Conservation (phyloP, 257 asterid genomes). For the Cinchona pubescens region DNA sequence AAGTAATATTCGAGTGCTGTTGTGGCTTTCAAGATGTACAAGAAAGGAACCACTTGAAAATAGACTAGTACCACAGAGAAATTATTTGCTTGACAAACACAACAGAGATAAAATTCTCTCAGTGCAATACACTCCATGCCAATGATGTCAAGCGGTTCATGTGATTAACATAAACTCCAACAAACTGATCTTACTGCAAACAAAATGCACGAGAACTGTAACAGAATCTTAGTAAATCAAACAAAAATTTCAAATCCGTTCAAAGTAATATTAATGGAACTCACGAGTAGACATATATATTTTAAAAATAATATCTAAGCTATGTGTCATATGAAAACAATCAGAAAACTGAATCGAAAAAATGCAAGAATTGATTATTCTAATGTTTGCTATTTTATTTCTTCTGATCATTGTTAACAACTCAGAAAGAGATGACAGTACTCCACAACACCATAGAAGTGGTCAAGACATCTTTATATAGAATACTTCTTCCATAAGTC, state of each 20-base stretch:
- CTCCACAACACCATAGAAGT: not conserved
- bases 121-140: not conserved
- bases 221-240: not conserved
- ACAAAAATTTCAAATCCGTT: not conserved
- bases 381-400: not conserved
- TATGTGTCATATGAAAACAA: not conserved
- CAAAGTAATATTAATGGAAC: not conserved
- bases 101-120: not conserved
- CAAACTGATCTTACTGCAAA: not conserved
- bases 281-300: not conserved
- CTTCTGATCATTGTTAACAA: not conserved
- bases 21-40: not conserved
- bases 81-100: not conserved
- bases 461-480: not conserved
- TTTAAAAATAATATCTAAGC: not conserved
- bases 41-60: not conserved
- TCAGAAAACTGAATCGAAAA: not conserved
- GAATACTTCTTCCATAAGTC: not conserved
- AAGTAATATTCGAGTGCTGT: not conserved
- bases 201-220: not conserved
- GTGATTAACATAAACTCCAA: not conserved
- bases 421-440: not conserved
- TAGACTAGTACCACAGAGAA: not conserved
- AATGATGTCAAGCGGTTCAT: not conserved
- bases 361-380: not conserved